Percentiles rank a stretch among this genome's conserved stretches.
Conservation (phyloP, 75 land plant genomes). For the Chamaecyparis obtusa region DNA sequence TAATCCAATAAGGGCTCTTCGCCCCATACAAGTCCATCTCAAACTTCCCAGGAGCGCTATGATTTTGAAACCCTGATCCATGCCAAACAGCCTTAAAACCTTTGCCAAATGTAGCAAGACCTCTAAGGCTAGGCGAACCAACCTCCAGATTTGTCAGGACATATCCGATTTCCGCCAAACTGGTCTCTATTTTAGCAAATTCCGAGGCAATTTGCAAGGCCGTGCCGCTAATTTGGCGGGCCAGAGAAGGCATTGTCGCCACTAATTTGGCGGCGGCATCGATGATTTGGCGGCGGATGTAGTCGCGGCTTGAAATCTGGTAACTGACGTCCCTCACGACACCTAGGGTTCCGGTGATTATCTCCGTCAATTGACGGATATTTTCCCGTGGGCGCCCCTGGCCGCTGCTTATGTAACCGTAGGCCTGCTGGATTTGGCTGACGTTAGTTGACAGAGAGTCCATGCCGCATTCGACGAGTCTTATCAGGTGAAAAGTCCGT, state of each 20-base stretch:
- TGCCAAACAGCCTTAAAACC: background rate
- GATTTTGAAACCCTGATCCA: slow-evolving; percentile 15
- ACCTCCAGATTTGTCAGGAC: background rate
- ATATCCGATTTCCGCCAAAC: background rate
- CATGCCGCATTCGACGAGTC: slow-evolving; percentile 8
- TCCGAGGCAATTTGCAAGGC: background rate
- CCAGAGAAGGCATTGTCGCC: background rate
- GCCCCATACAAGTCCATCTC: slow-evolving; percentile 13
- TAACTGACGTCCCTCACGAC: background rate
- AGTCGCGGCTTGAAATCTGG: background rate
- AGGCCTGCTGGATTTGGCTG: slow-evolving; percentile 7
- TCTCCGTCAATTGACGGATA: background rate
- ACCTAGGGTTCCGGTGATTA: background rate
- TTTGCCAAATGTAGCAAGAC: background rate
- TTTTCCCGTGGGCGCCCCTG: background rate
- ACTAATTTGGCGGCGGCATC: background rate
- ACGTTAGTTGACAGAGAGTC: background rate
- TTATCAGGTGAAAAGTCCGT: background rate
- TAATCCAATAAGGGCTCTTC: slow-evolving; percentile 19
- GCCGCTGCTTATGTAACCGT: slow-evolving; percentile 7
- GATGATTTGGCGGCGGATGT: background rate
- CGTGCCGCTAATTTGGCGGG: background rate
- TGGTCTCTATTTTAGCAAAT: background rate
- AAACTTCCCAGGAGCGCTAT: slow-evolving; percentile 16
- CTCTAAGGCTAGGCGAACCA: background rate